Percentiles rank a stretch among this genome's conserved stretches.
phyloP scores from a whole-genome alignment of 306 rosid species.

The Cucurbita argyrosperma region DNA sequence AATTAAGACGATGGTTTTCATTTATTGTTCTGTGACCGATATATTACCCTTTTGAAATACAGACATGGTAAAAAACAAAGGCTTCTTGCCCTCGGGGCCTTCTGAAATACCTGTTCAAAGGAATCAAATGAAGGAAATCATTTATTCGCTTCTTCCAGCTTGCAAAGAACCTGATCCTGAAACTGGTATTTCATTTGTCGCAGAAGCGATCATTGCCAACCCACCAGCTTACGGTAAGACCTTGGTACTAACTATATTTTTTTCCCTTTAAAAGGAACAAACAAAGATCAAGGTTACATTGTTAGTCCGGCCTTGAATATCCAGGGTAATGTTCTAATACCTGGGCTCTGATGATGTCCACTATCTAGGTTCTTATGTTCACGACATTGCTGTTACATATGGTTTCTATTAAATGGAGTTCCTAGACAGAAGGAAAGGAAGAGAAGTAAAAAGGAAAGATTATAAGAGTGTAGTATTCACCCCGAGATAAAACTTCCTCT shows the following conservation, averaged over 20 bases:
- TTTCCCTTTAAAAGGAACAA: neutral
- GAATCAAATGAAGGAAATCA: conserved; percentile 87
- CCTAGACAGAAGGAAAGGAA: neutral
- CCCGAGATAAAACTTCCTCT: neutral
- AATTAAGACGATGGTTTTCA: neutral
- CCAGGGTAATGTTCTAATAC: neutral
- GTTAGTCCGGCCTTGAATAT: neutral
- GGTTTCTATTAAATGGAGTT: neutral
- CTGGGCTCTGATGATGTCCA: neutral
- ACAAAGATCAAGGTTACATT: neutral
- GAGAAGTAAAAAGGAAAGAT: neutral
- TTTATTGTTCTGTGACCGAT: neutral
- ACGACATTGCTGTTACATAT: neutral
- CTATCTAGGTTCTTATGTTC: neutral
- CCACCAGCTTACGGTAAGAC: conserved; percentile 94
- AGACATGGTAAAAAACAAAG: conserved; percentile 99
- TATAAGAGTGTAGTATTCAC: no score
- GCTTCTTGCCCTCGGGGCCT: conserved; percentile 97
- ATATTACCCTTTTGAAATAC: conserved; percentile 9
- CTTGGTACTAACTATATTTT: conserved; percentile 5
- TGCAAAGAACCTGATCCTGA: conserved; percentile 86
- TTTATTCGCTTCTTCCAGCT: conserved; percentile 71
- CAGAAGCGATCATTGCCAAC: conserved; percentile 92
- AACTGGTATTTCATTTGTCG: conserved; percentile 60
- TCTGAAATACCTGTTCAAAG: conserved; percentile 88